These are phyloP conservation scores for Trichoderma semiorbis DNA, from an alignment of 2,329 filamentous ascomycete species.

Conservation along the genomic window DNA sequence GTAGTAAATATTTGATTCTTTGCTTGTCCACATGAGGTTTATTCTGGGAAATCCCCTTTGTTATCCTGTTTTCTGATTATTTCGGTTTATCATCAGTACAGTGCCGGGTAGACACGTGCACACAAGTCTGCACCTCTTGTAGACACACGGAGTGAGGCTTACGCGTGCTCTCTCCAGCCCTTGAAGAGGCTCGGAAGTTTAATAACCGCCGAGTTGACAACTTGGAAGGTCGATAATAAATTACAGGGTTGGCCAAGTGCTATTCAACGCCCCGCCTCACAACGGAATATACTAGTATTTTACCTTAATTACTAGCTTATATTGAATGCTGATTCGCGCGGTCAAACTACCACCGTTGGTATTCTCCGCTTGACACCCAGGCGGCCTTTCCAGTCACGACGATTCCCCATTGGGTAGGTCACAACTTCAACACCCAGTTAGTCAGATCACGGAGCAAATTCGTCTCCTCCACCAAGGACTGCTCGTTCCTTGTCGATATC, in stretches of 20 bases:
- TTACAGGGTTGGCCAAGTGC: background rate
- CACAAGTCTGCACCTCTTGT: background rate
- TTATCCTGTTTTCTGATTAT: background rate
- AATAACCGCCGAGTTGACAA: background rate
- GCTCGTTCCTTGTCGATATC: background rate
- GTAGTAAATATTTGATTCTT: background rate
- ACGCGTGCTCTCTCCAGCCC: background rate
- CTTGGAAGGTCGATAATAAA: background rate
- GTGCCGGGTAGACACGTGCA: background rate
- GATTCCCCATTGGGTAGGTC: constrained; percentile 11
- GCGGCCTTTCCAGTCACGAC: background rate
- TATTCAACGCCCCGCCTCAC: background rate
- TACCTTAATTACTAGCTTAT: constrained; percentile 15
- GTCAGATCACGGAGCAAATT: background rate
- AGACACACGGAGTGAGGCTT: background rate
- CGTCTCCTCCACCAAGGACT: background rate
- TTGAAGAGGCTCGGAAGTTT: background rate
- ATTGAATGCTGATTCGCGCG: background rate
- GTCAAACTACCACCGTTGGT: background rate
- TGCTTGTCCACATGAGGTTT: background rate
- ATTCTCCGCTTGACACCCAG: background rate
- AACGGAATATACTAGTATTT: background rate
- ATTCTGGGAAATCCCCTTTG: background rate
- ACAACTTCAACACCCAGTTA: background rate
- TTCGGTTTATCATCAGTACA: background rate